Base-by-base conservation (phyloP, 257 asterid genomes). In the Osmanthus fragrans region DNA sequence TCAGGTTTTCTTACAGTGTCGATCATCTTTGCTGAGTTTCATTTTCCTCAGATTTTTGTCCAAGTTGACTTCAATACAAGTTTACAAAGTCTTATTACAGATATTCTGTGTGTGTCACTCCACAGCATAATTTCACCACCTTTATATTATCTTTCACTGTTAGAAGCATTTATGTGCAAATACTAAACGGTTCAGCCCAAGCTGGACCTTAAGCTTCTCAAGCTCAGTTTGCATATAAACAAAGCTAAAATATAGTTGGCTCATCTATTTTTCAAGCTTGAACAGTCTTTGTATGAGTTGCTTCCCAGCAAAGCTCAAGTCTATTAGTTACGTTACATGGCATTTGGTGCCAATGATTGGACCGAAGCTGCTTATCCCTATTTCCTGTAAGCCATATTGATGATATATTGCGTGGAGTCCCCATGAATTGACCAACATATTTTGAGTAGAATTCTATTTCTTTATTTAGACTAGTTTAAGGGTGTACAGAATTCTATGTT, bases 221-320 rank as follows among this genome's bases (percentile, higher is more conserved):
- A 58, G 49, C 60, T 72, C 58, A 79, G 45, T 68, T 79, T 70
- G 71, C 64, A 25, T 30, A 72, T 32, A 30, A 36, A 74, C 23
- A 32, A 56, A 54, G 58, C n/a, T 33, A 25, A 54, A 70, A 54
- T 73, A n/a, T 77, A 36, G n/a, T 45, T 47, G 71, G 25, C 51
- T 63, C 47, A 39, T 68, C 60, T 42, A 7, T 11, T 21, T 9
- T 47, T 70, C 40, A 40, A 65, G 72, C 64, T 32, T 25, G 73
- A 23, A 42, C 39, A 64, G 34, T 7, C 15, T 49, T 49, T 47
- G 33, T 23, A 51, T 49, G 29, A 80, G 64, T 23, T 18, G 7
- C 34, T 47, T 71, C 8, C 2, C 18, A 9, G 63, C 37, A 25
- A 29, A 65, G 32, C 33, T 23, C 70, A 51, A 56, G 66, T 23